Evolutionary conservation across 805 yeast species (phyloP).

Genomic region (Saccharomycopsis olivae): DNA sequence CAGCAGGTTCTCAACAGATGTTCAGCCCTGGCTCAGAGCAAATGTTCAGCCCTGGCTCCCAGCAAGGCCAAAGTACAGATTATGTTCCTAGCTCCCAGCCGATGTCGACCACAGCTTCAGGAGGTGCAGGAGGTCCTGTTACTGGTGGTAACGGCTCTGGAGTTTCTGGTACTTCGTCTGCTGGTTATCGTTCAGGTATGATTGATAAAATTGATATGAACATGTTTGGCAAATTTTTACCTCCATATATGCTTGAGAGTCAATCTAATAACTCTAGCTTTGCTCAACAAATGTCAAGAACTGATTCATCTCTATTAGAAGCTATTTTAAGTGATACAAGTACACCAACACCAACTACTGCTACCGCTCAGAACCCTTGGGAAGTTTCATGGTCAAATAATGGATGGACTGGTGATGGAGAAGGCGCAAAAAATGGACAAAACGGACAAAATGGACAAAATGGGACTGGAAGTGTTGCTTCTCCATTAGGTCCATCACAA

Average conservation of each 20-base stretch:
- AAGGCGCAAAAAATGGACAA: too few relatives aligned
- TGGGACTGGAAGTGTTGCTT: too few relatives aligned
- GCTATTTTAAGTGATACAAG: neutral
- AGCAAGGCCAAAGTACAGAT: slow-evolving; percentile 5
- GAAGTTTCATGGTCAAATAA: too few relatives aligned
- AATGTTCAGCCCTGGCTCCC: neutral
- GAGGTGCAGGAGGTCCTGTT: neutral
- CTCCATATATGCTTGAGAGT: slow-evolving; percentile 63
- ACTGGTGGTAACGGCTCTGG: neutral
- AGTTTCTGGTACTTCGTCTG: slow-evolving; percentile 1
- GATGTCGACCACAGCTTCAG: neutral
- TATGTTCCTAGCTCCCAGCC: neutral
- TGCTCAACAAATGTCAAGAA: slow-evolving; percentile 9
- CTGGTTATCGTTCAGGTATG: slow-evolving; percentile 42
- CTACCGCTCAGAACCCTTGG: neutral
- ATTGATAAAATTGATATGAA: slow-evolving; percentile 81
- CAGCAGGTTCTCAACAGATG: slow-evolving; percentile 1
- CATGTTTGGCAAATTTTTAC: slow-evolving; percentile 71
- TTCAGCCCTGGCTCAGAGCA: slow-evolving; percentile 13
- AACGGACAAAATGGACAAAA: too few relatives aligned
- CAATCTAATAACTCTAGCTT: slow-evolving; percentile 11
- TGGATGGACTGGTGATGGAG: too few relatives aligned
- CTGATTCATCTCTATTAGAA: neutral
- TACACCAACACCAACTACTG: neutral
- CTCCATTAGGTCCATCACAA: too few relatives aligned